Evolutionary conservation across 164 flowering plant genomes (phyloP).

Genomic region (Hamamelis virginiana): DNA sequence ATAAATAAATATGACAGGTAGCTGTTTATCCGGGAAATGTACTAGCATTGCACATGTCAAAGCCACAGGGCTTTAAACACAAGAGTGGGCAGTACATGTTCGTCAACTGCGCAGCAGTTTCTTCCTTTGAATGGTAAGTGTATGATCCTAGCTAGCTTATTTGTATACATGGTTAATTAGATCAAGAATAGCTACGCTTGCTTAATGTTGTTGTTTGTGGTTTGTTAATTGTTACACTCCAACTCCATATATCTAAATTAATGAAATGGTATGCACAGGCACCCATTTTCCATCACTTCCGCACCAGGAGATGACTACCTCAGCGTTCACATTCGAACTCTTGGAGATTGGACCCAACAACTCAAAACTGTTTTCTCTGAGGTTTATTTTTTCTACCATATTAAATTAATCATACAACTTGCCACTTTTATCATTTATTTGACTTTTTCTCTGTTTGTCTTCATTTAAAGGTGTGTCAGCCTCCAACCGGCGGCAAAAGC

Average conservation of each 20-base stretch:
- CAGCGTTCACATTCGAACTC: slow-evolving; percentile 44
- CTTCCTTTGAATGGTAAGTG: slow-evolving; percentile 44
- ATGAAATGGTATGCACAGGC: slow-evolving; percentile 24
- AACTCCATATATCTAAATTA: too few species aligned
- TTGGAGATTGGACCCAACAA: slow-evolving; percentile 54
- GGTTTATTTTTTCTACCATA: slow-evolving; percentile 29
- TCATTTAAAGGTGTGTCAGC: slow-evolving; percentile 45
- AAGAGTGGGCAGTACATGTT: slow-evolving; percentile 48
- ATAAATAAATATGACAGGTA: slow-evolving; percentile 16
- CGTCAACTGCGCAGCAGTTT: slow-evolving; percentile 40
- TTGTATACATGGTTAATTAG: too few species aligned
- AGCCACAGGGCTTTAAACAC: slow-evolving; percentile 44
- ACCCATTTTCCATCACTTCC: slow-evolving; percentile 50
- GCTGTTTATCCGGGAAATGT: slow-evolving; percentile 50
- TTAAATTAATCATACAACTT: too few species aligned
- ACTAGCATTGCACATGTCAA: slow-evolving; percentile 39
- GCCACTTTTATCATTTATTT: too few species aligned
- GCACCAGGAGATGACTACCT: slow-evolving; percentile 46
- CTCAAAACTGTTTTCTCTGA: slow-evolving; percentile 65
- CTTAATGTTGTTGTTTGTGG: background rate
- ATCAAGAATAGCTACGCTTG: too few species aligned
- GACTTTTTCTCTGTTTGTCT: background rate
- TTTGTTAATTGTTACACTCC: too few species aligned
- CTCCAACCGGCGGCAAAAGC: slow-evolving; percentile 54
- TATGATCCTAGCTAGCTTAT: too few species aligned